These are phyloP conservation scores for Coprinopsis strossmayeri DNA, from an alignment of 768 basidiomycete genomes.

Conservation along the genomic window DNA sequence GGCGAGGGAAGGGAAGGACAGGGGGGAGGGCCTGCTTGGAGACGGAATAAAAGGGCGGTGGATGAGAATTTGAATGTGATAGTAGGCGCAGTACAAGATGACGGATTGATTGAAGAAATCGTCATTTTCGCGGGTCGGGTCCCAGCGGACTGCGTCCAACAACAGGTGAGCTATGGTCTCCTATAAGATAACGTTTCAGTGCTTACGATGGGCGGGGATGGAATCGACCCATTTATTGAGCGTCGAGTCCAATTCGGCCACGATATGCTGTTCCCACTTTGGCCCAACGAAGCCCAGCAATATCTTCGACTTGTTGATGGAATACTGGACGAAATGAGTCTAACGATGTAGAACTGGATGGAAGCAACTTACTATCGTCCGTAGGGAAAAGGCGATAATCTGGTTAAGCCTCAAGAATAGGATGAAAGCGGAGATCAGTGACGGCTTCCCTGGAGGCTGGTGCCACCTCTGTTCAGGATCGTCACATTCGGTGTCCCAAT, in stretches of 20 bases:
- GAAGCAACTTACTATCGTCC: slow-evolving; percentile 48
- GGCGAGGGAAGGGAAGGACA: slow-evolving; percentile 61
- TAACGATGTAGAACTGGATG: not conserved
- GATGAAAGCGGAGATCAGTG: slow-evolving; percentile 49
- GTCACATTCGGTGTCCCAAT: slow-evolving; percentile 48
- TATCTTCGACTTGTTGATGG: slow-evolving; percentile 72
- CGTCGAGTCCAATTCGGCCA: slow-evolving; percentile 65
- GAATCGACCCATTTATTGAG: slow-evolving; percentile 68
- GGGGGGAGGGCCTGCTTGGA: slow-evolving; percentile 36
- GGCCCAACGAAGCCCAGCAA: slow-evolving; percentile 54
- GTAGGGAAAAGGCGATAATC: slow-evolving; percentile 55
- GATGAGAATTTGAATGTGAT: slow-evolving; percentile 64
- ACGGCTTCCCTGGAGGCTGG: slow-evolving; percentile 62
- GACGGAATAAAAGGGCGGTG: slow-evolving; percentile 76
- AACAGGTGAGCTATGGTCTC: not conserved
- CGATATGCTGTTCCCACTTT: slow-evolving; percentile 64
- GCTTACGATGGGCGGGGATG: slow-evolving; percentile 53
- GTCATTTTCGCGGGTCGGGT: slow-evolving; percentile 37
- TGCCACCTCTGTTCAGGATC: slow-evolving; percentile 57
- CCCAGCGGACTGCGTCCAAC: slow-evolving; percentile 60
- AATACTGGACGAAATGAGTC: slow-evolving; percentile 45
- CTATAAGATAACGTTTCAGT: not conserved
- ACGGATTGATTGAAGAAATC: slow-evolving; percentile 58
- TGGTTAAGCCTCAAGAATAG: slow-evolving; percentile 52
- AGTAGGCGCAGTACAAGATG: slow-evolving; percentile 39